Base-by-base conservation (phyloP, 2,329 filamentous ascomycete genomes). In the Aspergillus candidus region DNA sequence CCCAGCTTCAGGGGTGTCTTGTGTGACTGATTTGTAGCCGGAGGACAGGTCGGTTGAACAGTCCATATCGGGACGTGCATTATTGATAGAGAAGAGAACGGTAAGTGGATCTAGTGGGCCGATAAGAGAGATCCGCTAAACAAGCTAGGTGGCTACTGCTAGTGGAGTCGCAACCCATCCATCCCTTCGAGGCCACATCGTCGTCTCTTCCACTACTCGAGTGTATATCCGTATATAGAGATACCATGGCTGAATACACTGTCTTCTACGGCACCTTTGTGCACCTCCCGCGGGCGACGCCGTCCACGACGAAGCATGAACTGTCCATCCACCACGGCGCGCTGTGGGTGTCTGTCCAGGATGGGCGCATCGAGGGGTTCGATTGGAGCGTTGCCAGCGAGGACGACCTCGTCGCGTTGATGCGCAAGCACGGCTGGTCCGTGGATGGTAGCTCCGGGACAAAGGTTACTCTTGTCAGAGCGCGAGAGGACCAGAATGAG, bases 211-310 rank as follows among this genome's bases (percentile, higher is more conserved):
- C 11, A 29, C 8, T 27, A 34, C 15, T 12, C 4, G 18, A 18
- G 18, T 18, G 6, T 4, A 18, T 18, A 12, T 30, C 2, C 15
- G n/a, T 36, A 7, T 17, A 46, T 39, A 34, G 50, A 51, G 50
- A 38, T 46, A n/a, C 38, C 43, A 47, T 50, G 41, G 32, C 44
- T 14, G 31, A 41, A 10, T 53, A 60, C 36, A 68, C 68, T 0
- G 58, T 85, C 36, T 86, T 80, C 55, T 50, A 74, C 14, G 83
- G 83, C 11, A 73, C 77, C 0, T 84, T 85, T 56, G 75, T 83
- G 11, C 77, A 84, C 32, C 58, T 78, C 61, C 58, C 70, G 60
- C 56, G 72, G 60, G 15, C 63, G 71, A 47, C 67, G 22, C 22
- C 22, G 6, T 36, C 43, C 14, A 44, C 39, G 12, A 37, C 40